A percentile compares a stretch with the other conserved stretches of the same genome.
phyloP scores from a whole-genome alignment of 2,329 filamentous ascomycete genomes.

The Colletotrichum costaricense region DNA sequence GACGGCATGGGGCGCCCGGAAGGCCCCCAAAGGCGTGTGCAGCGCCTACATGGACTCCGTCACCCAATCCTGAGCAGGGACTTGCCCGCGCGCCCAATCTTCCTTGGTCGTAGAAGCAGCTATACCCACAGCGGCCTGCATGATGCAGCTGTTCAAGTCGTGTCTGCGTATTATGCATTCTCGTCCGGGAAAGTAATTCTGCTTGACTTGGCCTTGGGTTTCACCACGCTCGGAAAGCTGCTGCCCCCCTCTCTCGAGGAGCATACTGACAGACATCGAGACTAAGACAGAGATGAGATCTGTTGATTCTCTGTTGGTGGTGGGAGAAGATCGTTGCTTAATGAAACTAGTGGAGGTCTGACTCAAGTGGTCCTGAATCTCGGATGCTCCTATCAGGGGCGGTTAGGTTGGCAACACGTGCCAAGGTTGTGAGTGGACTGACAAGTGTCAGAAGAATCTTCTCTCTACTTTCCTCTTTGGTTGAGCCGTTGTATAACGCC shows the following conservation, averaged over 20 bases:
- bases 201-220: conserved; percentile 2
- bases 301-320: neutral
- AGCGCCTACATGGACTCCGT: conserved; percentile 7
- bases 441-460: neutral
- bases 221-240: conserved; percentile 13
- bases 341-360: conserved; percentile 5
- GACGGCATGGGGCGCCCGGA: conserved; percentile 10
- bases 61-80: conserved; percentile 18
- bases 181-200: neutral
- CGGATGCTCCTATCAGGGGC: conserved; percentile 17
- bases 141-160: conserved; percentile 22
- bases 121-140: conserved; percentile 29
- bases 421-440: conserved; percentile 16
- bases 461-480: neutral
- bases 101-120: conserved; percentile 12
- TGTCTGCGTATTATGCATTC: conserved; percentile 13
- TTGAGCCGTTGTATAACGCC: neutral
- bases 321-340: neutral
- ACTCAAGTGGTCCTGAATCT: conserved; percentile 13
- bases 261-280: neutral
- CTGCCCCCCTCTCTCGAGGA: neutral
- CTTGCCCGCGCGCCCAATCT: conserved; percentile 13
- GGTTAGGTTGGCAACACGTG: conserved; percentile 6
- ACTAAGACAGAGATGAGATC: neutral
- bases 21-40: conserved; percentile 5